Percentiles rank a stretch among this genome's conserved stretches.
phyloP scores from a whole-genome alignment of 2,329 filamentous ascomycete genomes.

The Phoma sp. region DNA sequence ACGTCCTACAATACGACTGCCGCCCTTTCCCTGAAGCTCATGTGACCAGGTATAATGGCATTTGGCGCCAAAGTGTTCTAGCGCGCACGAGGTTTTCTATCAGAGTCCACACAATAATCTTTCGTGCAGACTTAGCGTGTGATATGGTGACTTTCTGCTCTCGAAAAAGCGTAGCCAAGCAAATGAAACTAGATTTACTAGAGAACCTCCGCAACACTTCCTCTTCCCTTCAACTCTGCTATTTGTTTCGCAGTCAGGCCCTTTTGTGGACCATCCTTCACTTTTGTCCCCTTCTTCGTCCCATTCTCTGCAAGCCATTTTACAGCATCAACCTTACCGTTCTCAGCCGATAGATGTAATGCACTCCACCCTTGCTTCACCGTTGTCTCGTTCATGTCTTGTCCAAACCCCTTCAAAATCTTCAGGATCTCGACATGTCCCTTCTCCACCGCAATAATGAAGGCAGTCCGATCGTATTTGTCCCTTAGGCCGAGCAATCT shows the following conservation, averaged over 20 bases:
- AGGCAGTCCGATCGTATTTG: slow-evolving; percentile 20
- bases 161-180: too few relatives aligned
- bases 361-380: slow-evolving; percentile 23
- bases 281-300: slow-evolving; percentile 13
- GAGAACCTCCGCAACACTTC: not conserved
- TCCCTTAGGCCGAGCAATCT: slow-evolving; percentile 16
- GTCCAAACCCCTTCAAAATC: slow-evolving; percentile 18
- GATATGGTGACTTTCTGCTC: too few relatives aligned
- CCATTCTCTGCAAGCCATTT: slow-evolving; percentile 21
- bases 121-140: too few relatives aligned
- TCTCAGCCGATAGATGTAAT: slow-evolving; percentile 25
- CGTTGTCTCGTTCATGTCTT: slow-evolving; percentile 24
- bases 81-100: too few relatives aligned
- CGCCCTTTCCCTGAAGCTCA: too few relatives aligned
- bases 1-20: too few relatives aligned
- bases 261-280: slow-evolving; percentile 15
- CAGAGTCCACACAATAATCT: too few relatives aligned
- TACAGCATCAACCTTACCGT: slow-evolving; percentile 16
- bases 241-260: slow-evolving; percentile 22
- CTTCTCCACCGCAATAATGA: slow-evolving; percentile 19
- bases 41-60: too few relatives aligned
- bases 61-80: too few relatives aligned
- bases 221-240: slow-evolving; percentile 15
- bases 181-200: too few relatives aligned
- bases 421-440: slow-evolving; percentile 22